Base-by-base conservation (phyloP, 352 stramenopile species). In the Plasmopara muralis region DNA sequence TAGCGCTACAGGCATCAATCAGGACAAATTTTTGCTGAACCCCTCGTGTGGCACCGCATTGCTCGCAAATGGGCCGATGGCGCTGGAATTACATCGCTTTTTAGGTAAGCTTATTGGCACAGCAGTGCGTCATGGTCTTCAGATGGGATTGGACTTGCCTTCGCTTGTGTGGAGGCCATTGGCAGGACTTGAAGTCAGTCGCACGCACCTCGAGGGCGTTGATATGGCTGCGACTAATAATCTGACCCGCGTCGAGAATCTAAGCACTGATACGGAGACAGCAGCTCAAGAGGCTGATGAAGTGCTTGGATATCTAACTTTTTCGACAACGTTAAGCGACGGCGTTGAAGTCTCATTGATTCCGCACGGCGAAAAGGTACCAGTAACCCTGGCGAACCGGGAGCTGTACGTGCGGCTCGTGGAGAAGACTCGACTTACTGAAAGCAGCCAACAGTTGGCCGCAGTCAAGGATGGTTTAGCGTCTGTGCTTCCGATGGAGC, bases 101-200 rank as follows among this genome's bases (percentile, higher is more conserved):
- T 64, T 99, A 8, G 96, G 96, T 39, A 98, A 98, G 70, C 66
- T 99, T 16, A 86, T 97, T 46, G 96, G 95, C 37, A 98, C 93
- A 40, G 93, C 88, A 9, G 95, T 97, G 44, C 90, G 96, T 44
- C 95, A 98, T 57, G 89, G 93, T 9, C 84, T 99, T 40, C 91
- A 96, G 47, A 95, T 97, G 79, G 89, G 86, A n/a, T 61, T 97
- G 15, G 87, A 97, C 59, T 55, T 97, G 16, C 86, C 89, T 20
- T 71, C 77, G 9, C 60, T 95, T 2, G 82, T 96, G 37, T 97
- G 89, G 89, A 70, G 87, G 29, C 80, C 85, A 13, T 61, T 97
- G 2, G 69, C 85, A 6, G 81, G 84, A 0, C 69, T 96, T 37
- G 77, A 93, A 29, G 68, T 97, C 14, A 75, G 43, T 40, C 67